Evolutionary conservation across 345 rosid genomes (phyloP).

Genomic region (Crucihimalaya himalaica): DNA sequence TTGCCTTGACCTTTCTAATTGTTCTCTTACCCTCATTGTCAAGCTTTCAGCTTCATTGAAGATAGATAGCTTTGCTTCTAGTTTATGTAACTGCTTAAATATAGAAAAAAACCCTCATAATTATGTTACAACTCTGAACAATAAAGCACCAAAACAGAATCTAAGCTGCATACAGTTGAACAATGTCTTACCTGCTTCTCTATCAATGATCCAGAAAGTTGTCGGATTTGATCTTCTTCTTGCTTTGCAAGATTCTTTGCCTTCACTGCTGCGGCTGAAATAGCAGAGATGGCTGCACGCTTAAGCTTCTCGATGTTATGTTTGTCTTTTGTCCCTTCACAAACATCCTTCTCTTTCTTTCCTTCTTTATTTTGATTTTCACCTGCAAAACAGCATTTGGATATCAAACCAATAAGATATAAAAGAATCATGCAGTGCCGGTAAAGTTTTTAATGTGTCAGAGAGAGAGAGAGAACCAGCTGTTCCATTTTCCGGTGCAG

Average conservation of each 20-base stretch:
- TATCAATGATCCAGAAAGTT: slow-evolving; percentile 64
- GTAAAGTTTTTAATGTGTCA: neutral
- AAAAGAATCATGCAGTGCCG: neutral
- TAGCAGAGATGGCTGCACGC: slow-evolving; percentile 75
- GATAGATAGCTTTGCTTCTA: slow-evolving; percentile 82
- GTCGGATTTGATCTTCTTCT: slow-evolving; percentile 87
- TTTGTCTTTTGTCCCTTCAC: slow-evolving; percentile 52
- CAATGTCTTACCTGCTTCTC: slow-evolving; percentile 77
- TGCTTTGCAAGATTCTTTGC: slow-evolving; percentile 79
- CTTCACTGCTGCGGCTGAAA: slow-evolving; percentile 96
- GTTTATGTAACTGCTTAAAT: slow-evolving; percentile 69
- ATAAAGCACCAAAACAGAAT: neutral
- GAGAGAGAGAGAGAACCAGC: slow-evolving; percentile 23
- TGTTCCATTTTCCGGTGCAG: slow-evolving; percentile 34
- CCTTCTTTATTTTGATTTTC: slow-evolving; percentile 43
- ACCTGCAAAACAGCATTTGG: slow-evolving; percentile 25
- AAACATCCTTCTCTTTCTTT: slow-evolving; percentile 47
- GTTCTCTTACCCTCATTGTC: slow-evolving; percentile 74
- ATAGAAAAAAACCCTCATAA: neutral
- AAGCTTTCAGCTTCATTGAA: slow-evolving; percentile 77
- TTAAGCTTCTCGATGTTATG: slow-evolving; percentile 59
- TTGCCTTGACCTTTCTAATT: slow-evolving; percentile 87
- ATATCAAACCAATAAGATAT: slow-evolving; percentile 16
- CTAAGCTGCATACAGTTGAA: slow-evolving; percentile 7
- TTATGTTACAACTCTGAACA: slow-evolving; percentile 7